These are phyloP conservation scores for Podospora appendiculata DNA, from an alignment of 495 filamentous ascomycete genomes.

Conservation along the genomic window DNA sequence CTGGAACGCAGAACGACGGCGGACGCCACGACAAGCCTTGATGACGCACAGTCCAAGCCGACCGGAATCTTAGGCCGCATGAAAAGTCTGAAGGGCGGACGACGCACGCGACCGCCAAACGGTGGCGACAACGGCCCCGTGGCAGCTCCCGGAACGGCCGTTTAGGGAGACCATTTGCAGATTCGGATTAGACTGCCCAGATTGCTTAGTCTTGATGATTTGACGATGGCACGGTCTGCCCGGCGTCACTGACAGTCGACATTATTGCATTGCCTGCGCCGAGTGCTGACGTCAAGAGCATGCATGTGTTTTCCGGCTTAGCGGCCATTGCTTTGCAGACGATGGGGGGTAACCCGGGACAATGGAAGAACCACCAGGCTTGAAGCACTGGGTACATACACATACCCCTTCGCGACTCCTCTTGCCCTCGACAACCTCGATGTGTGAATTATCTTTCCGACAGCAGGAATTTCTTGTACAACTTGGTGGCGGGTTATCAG, in stretches of 20 bases:
- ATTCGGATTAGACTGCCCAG: background rate
- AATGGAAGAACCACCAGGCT: too few relatives aligned
- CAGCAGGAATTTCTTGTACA: background rate
- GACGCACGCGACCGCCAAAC: slow-evolving; percentile 26
- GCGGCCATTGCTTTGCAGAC: background rate
- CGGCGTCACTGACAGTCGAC: too few relatives aligned
- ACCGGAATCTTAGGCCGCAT: slow-evolving; percentile 75
- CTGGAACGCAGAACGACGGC: slow-evolving; percentile 64
- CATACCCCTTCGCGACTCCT: background rate
- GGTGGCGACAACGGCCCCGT: slow-evolving; percentile 16
- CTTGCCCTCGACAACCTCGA: background rate
- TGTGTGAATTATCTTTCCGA: background rate
- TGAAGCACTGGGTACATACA: background rate
- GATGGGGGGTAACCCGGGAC: too few relatives aligned
- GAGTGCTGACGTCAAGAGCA: background rate
- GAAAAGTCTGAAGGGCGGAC: slow-evolving; percentile 70
- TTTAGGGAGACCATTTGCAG: slow-evolving; percentile 14
- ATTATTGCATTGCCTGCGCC: too few relatives aligned
- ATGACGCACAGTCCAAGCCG: slow-evolving; percentile 33
- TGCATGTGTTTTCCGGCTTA: background rate
- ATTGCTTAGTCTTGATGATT: background rate
- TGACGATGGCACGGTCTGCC: background rate
- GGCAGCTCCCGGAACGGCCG: slow-evolving; percentile 19
- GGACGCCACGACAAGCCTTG: slow-evolving; percentile 44
- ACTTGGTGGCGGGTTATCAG: background rate